Percentiles rank a stretch among this genome's conserved stretches.
These are phyloP conservation scores for Thoreauomyces humboldtii DNA, from an alignment of 192 early-diverging fungal genomes.

Conservation along the genomic window DNA sequence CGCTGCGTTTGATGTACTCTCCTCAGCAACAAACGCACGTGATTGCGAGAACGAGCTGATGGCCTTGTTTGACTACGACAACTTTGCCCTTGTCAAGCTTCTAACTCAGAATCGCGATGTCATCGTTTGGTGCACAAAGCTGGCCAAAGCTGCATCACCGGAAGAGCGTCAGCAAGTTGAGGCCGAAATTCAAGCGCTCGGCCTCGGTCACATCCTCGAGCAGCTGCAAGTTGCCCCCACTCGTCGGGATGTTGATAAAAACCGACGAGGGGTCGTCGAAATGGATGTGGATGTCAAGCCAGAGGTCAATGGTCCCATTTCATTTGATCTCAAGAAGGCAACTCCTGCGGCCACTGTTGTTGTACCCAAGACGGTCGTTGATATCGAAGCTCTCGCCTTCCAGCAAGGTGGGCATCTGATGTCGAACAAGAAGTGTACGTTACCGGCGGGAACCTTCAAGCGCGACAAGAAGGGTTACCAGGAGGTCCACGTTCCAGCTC, in stretches of 20 bases:
- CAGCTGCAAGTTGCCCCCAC: conserved; percentile 54
- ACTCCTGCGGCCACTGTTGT: neutral
- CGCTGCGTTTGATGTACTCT: conserved; percentile 71
- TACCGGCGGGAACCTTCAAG: conserved; percentile 93
- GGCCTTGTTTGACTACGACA: conserved; percentile 90
- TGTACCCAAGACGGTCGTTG: conserved; percentile 48
- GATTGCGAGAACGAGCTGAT: conserved; percentile 96
- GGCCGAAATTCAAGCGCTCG: conserved; percentile 72
- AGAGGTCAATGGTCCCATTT: conserved; percentile 45
- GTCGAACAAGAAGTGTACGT: conserved; percentile 92
- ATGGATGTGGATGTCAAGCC: conserved; percentile 28
- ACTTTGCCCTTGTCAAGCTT: conserved; percentile 92
- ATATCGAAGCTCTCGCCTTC: conserved; percentile 83
- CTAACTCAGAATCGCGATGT: conserved; percentile 84
- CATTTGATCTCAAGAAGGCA: conserved; percentile 34
- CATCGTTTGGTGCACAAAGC: conserved; percentile 87
- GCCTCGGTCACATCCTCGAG: conserved; percentile 70
- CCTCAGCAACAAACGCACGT: conserved; percentile 60
- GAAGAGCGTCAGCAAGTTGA: conserved; percentile 42
- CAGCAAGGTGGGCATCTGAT: conserved; percentile 93
- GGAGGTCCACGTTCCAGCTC: conserved; percentile 92
- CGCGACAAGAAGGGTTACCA: conserved; percentile 85
- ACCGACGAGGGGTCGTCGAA: conserved; percentile 65
- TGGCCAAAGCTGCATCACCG: conserved; percentile 70
- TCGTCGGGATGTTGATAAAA: conserved; percentile 52